A percentile compares a stretch with the other conserved stretches of the same genome.
These are phyloP conservation scores for Jatropha podagrica DNA, from an alignment of 441 rosid genomes.

Conservation along the genomic window DNA sequence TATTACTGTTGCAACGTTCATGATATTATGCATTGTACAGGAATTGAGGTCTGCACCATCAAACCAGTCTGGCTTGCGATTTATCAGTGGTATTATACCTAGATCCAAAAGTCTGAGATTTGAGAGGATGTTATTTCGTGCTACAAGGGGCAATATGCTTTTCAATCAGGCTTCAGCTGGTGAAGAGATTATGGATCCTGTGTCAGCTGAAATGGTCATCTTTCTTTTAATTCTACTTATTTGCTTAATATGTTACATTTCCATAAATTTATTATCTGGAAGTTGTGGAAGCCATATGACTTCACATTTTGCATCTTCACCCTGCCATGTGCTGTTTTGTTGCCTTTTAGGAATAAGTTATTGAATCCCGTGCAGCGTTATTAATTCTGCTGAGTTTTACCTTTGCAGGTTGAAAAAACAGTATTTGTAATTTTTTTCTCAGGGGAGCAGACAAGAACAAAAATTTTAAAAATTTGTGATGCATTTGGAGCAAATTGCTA, in stretches of 20 bases:
- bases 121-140: conserved; percentile 96
- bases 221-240: conserved; percentile 21
- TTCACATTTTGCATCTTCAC: background rate
- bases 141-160: conserved; percentile 98
- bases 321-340: conserved; percentile 7
- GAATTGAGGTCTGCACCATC: conserved; percentile 61
- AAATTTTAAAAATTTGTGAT: conserved; percentile 87
- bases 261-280: conserved; percentile 16
- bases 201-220: conserved; percentile 79
- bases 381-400: conserved; percentile 18
- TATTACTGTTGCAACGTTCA: conserved; percentile 24
- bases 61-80: conserved; percentile 83
- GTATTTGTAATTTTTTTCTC: conserved; percentile 92
- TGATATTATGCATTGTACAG: conserved; percentile 44
- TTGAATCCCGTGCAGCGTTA: conserved; percentile 16
- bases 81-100: conserved; percentile 87
- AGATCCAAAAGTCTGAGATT: conserved; percentile 71
- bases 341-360: conserved; percentile 4
- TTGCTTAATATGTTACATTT: conserved; percentile 10
- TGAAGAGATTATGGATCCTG: conserved; percentile 92
- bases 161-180: conserved; percentile 88
- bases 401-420: conserved; percentile 74
- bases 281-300: conserved; percentile 6
- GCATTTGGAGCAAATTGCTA: conserved; percentile 97
- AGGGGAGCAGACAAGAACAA: conserved; percentile 92